Conservation (phyloP, 1,284 basidiomycete species). For the Entoloma clypeatum region DNA sequence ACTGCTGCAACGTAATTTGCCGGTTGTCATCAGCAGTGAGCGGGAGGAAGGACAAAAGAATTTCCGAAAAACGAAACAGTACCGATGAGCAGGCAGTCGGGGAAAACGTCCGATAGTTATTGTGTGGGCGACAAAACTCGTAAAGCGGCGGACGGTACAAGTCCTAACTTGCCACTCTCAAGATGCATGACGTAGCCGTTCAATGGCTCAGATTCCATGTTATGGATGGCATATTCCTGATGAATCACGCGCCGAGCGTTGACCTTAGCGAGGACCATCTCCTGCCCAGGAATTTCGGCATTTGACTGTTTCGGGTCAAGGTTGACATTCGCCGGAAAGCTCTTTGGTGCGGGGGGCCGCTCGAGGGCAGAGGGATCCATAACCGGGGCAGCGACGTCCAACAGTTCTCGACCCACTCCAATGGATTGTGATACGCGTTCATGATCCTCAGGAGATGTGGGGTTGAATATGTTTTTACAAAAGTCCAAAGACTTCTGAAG, state of each 20-base stretch:
- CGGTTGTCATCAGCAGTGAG: no score
- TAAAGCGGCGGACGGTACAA: slow-evolving; percentile 23
- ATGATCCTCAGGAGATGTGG: slow-evolving; percentile 52
- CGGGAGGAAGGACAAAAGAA: background rate
- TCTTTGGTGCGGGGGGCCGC: slow-evolving; percentile 23
- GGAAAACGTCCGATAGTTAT: no score
- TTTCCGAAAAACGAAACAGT: background rate
- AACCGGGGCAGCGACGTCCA: slow-evolving; percentile 45
- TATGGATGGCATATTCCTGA: slow-evolving; percentile 49
- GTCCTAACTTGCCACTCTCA: slow-evolving; percentile 44
- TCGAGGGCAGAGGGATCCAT: slow-evolving; percentile 43
- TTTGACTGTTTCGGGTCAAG: no score
- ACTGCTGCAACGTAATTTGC: no score
- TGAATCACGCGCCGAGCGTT: slow-evolving; percentile 51
- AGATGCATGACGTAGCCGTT: slow-evolving; percentile 46
- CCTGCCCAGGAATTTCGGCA: no score
- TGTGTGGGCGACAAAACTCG: background rate
- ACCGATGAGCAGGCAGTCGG: no score
- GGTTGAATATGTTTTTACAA: slow-evolving; percentile 53
- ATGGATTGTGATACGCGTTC: slow-evolving; percentile 30
- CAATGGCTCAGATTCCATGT: slow-evolving; percentile 49
- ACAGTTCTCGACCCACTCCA: slow-evolving; percentile 31
- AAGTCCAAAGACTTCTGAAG: slow-evolving; percentile 62
- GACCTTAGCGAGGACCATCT: slow-evolving; percentile 48
- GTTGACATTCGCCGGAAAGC: slow-evolving; percentile 1